Evolutionary conservation across 495 filamentous ascomycete species (phyloP), one percentile per base, ranked within the genome.

Genomic region (Elasticomyces elasticus): DNA sequence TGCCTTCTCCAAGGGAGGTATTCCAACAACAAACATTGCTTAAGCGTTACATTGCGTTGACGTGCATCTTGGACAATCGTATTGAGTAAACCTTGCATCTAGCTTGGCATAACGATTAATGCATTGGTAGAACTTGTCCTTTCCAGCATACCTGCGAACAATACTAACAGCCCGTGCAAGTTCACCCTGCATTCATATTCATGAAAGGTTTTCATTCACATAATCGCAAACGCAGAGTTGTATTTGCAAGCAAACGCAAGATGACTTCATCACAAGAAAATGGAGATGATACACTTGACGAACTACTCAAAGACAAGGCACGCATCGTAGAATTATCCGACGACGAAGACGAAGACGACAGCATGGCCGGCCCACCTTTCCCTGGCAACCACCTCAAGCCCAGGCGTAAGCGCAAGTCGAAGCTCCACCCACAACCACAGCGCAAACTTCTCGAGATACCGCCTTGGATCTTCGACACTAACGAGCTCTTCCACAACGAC

Each of bases 401-500:
- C 17, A 53, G 33, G 20, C 13, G 30, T 2, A 28, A 22, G 20
- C 1, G 19, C 5, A 13, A 42, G 2, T n/a, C n/a, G n/a, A n/a
- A n/a, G n/a, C n/a, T n/a, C n/a, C n/a, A n/a, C n/a, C n/a, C n/a
- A n/a, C n/a, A n/a, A n/a, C n/a, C n/a, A n/a, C n/a, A n/a, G n/a
- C n/a, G n/a, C n/a, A n/a, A n/a, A n/a, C n/a, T n/a, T n/a, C n/a
- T n/a, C n/a, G n/a, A n/a, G n/a, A 5, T 61, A 24, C 58, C 58
- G 43, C 48, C 28, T 1, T 61, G 54, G 54, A 40, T 61, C 15
- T 5, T 10, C 5, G 42, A 41, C 19, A 57, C 35, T 5, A 12
- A 52, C 24, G 30, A 43, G 33, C 58, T 61, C 24, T 53, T 96
- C 61, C 74, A 70, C 52, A 91, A 96, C 68, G 49, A 63, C 4